These are phyloP conservation scores for Clavariopsis aquatica DNA, from an alignment of 495 filamentous ascomycete species.

Conservation along the genomic window DNA sequence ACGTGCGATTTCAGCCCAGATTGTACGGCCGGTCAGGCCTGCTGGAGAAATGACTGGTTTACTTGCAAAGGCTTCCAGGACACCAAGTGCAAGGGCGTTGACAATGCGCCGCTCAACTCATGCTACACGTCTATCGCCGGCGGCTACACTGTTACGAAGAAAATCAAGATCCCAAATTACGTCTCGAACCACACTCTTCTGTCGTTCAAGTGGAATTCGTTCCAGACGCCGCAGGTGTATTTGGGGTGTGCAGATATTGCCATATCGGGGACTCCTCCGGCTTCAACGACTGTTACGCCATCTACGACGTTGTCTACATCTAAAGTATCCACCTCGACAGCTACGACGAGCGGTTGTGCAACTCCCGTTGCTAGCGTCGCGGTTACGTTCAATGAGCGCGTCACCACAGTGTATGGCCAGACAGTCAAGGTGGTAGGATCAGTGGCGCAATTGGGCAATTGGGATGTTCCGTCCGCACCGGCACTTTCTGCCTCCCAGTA, in stretches of 20 bases:
- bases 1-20: constrained; percentile 55
- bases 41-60: constrained; percentile 60
- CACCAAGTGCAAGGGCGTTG: constrained; percentile 54
- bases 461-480: constrained; percentile 45
- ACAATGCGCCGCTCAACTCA: constrained; percentile 49
- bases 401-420: constrained; percentile 58
- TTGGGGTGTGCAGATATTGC: constrained; percentile 58
- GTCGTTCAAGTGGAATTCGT: constrained; percentile 59
- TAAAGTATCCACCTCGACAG: background rate
- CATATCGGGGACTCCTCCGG: constrained; percentile 35
- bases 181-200: constrained; percentile 54
- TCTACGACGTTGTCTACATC: background rate
- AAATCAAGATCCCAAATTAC: constrained; percentile 55
- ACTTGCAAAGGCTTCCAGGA: constrained; percentile 54
- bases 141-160: constrained; percentile 55
- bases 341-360: background rate
- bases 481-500: constrained; percentile 56
- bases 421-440: constrained; percentile 61
- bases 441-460: constrained; percentile 55
- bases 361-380: background rate
- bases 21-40: constrained; percentile 50
- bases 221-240: constrained; percentile 59
- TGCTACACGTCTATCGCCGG: constrained; percentile 57
- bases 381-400: constrained; percentile 59
- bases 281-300: background rate